phyloP scores from a whole-genome alignment of 192 early-diverging fungal species.

The Backusella australiensis region DNA sequence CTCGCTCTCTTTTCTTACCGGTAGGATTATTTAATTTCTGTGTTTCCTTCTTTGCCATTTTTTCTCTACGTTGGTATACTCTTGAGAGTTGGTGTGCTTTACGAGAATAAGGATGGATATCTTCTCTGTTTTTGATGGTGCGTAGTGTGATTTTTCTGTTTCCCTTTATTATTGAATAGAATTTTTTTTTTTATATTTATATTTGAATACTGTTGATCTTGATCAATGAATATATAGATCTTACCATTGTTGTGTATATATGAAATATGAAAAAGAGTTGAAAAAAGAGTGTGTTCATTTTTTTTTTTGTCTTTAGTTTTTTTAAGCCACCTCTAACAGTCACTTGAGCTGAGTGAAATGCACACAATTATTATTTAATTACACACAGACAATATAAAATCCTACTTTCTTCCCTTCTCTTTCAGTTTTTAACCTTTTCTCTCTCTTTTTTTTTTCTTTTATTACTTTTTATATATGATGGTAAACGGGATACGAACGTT shows the following conservation, averaged over 20 bases:
- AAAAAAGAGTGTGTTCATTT: neutral
- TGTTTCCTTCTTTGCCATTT: conserved; percentile 42
- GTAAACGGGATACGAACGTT: neutral
- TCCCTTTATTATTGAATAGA: neutral
- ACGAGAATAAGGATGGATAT: conserved; percentile 54
- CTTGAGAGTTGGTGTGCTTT: conserved; percentile 53
- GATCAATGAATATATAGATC: neutral
- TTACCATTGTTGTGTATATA: neutral
- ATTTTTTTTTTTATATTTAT: neutral
- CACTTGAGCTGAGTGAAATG: conserved; percentile 3
- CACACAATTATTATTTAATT: neutral
- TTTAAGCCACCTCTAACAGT: conserved; percentile 8
- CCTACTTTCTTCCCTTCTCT: neutral
- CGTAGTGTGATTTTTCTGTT: conserved; percentile 56
- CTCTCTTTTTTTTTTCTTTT: neutral
- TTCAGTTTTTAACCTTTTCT: neutral
- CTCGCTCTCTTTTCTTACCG: conserved; percentile 11
- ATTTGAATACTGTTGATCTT: neutral
- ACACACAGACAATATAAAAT: neutral
- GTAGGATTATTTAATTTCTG: conserved; percentile 22
- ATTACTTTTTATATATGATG: neutral
- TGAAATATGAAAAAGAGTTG: neutral
- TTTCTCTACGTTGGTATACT: conserved; percentile 48
- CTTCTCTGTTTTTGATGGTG: conserved; percentile 54
- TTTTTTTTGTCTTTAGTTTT: neutral